Evolutionary conservation across 257 asterid species (phyloP).

Genomic region (Solanum appendiculatum): DNA sequence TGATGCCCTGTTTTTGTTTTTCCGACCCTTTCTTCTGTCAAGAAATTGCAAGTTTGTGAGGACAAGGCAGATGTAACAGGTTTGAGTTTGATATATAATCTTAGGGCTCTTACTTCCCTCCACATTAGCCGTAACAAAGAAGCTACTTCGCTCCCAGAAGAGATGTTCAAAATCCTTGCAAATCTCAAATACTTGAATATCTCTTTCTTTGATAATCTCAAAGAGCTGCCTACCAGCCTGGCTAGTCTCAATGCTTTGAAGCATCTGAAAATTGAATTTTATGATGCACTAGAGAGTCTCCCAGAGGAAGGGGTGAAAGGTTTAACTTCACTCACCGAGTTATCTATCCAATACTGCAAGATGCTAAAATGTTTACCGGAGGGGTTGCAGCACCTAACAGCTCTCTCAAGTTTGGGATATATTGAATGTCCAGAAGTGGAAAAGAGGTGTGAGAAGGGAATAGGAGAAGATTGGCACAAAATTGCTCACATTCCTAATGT

Average conservation of each 20-base stretch:
- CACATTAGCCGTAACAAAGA: not conserved
- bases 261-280: accelerated
- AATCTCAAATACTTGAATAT: not conserved
- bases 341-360: not conserved
- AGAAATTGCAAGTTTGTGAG: not conserved
- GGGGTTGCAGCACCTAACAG: not conserved
- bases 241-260: not conserved
- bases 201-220: not conserved
- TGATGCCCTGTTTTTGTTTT: not conserved
- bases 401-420: not conserved
- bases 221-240: not conserved
- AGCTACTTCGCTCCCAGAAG: not conserved
- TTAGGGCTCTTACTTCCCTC: not conserved
- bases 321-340: not conserved
- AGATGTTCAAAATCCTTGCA: not conserved
- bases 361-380: not conserved
- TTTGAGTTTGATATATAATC: not conserved
- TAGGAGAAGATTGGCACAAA: not conserved
- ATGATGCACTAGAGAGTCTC: not conserved
- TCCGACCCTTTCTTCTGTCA: not conserved
- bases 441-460: not conserved
- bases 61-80: not conserved
- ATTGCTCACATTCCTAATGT: not conserved
- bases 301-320: not conserved
- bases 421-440: not conserved